A percentile compares a stretch with the other conserved stretches of the same genome.
These are phyloP conservation scores for Hordeum marinum DNA, from an alignment of 176 grass and related monocot species.

Conservation along the genomic window DNA sequence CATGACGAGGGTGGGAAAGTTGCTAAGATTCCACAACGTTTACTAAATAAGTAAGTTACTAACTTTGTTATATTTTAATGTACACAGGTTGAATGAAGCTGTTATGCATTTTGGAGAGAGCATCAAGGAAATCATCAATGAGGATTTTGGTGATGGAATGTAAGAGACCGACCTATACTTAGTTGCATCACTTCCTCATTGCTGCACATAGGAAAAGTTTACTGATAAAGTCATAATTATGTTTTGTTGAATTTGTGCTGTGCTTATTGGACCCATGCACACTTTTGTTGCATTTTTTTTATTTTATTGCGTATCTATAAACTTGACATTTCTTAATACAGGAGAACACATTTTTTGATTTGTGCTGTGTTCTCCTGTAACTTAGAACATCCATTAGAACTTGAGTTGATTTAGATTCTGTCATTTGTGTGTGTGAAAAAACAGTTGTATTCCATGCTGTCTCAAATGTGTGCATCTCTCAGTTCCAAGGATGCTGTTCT, in stretches of 20 bases:
- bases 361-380: background rate
- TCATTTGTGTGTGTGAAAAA: background rate
- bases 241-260: background rate
- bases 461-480: background rate
- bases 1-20: background rate
- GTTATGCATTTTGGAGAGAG: slow-evolving; percentile 99
- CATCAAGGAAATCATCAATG: slow-evolving; percentile 98
- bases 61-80: background rate
- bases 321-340: too few species aligned
- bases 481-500: background rate
- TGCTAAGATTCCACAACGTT: background rate
- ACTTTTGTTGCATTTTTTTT: background rate
- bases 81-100: slow-evolving; percentile 85
- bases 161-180: slow-evolving; percentile 40
- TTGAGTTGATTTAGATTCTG: background rate
- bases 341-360: too few species aligned
- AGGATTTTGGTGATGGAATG: slow-evolving; percentile 98
- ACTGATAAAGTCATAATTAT: background rate
- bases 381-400: background rate
- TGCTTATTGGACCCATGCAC: background rate
- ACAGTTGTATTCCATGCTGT: background rate
- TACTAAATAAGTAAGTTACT: background rate
- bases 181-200: background rate
- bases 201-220: background rate
- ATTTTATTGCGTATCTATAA: background rate